Percentiles rank a stretch among this genome's conserved stretches.
Conservation (phyloP, 208 protist genomes). For the Acanthamoeba castellanii region DNA sequence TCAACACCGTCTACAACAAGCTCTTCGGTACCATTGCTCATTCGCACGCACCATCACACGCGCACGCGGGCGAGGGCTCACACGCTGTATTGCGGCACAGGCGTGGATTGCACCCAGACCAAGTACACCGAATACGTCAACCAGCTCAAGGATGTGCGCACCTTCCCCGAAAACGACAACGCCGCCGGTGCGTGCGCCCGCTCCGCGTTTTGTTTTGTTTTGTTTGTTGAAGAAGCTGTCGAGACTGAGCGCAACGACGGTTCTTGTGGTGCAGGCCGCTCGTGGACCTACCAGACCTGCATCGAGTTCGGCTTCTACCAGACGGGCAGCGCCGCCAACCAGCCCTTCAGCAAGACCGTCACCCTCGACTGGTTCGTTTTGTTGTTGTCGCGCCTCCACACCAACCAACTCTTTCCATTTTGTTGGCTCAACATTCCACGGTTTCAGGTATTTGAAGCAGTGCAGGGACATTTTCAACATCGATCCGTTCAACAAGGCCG, state of each 20-base stretch:
- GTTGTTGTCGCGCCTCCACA: not conserved
- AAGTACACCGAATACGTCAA: conserved; percentile 63
- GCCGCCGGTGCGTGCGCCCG: conserved; percentile 10
- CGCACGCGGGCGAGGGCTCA: not conserved
- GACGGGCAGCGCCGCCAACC: conserved; percentile 48
- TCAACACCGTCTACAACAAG: conserved; percentile 47
- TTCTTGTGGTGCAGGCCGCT: not conserved
- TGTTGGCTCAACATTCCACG: no score
- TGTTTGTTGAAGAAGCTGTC: not conserved
- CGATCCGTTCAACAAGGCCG: not conserved
- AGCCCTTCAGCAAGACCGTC: conserved; percentile 70
- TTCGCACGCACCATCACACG: not conserved
- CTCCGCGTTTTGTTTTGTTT: not conserved
- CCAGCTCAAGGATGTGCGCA: conserved; percentile 40
- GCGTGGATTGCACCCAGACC: conserved; percentile 44
- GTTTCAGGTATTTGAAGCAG: conserved; percentile 20
- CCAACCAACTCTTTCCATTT: no score
- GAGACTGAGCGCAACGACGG: no score
- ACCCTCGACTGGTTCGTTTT: conserved; percentile 51
- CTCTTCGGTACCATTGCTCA: not conserved
- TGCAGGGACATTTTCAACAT: conserved; percentile 46
- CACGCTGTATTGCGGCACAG: not conserved
- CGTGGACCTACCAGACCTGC: conserved; percentile 77
- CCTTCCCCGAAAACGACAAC: conserved; percentile 65
- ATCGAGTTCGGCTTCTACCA: conserved; percentile 78